Base-by-base conservation (phyloP, 2,329 filamentous ascomycete species). In the Epichloe sylvatica region DNA sequence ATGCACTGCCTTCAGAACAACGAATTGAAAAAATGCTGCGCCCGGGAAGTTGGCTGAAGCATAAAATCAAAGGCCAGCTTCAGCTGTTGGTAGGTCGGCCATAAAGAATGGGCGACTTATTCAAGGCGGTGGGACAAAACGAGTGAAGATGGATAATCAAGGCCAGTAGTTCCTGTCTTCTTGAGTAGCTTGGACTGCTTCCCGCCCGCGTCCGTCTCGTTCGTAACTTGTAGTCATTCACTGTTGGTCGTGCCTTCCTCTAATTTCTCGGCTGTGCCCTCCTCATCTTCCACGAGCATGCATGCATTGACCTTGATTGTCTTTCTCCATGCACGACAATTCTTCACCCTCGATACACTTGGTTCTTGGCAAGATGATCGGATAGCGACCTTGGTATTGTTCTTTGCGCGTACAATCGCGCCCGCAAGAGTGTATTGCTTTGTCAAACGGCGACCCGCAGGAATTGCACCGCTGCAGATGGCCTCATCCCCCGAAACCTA, bases 301-400 rank as follows among this genome's bases (percentile, higher is more conserved):
- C 30, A 30, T 30, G 9, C 9, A 4, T 30, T 30, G 30, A 30
- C 30, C 30, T 30, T 11, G 9, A 4, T 37, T 19, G 3, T 45
- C 11, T 6, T 4, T 19, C 33, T 19, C 1, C 12, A 13, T 13
- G 39, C 39, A 41, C 15, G 9, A 33, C n/a, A 7, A 35, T 21
- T 21, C n/a, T 19, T 45, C 17, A 36, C 15, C 25, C 34, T 35
- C n/a, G 35, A 19, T 34, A 34, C 36, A 39, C 35, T 30, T 7
- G 36, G 5, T 8, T 7, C 9, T 39, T 33, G 15, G n/a, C 5
- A n/a, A 5, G 5, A 25, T 33, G 21, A 38, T 38, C 21, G 45
- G 45, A 33, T 46, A 33, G 19, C n/a, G 30, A 30, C 45, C 23
- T 39, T 47, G 23, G n/a, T 34, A 47, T 47, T 47, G 36, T 47